Conservation (phyloP, 2,329 filamentous ascomycete genomes). For the Fusarium liriodendri region DNA sequence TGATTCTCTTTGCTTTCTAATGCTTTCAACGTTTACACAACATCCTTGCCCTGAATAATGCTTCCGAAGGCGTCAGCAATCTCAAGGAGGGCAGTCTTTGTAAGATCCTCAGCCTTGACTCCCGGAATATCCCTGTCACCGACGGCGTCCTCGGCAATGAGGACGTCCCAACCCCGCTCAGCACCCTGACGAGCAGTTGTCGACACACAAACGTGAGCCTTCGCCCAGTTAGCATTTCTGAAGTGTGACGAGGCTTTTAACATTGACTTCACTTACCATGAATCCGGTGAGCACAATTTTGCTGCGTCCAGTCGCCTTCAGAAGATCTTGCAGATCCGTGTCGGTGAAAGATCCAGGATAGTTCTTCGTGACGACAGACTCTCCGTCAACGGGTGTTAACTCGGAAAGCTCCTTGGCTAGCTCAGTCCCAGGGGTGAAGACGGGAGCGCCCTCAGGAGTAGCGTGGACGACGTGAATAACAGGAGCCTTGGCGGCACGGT, state of each 20-base stretch:
- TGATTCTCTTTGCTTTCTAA: neutral
- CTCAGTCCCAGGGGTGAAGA: slow-evolving; percentile 72
- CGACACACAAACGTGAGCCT: slow-evolving; percentile 73
- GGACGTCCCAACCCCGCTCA: slow-evolving; percentile 71
- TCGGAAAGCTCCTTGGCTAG: slow-evolving; percentile 71
- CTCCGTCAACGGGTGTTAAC: slow-evolving; percentile 62
- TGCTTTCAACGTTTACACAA: slow-evolving; percentile 23
- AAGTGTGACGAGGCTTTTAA: too few relatives aligned
- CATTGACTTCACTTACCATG: slow-evolving; percentile 54
- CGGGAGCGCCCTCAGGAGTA: slow-evolving; percentile 68
- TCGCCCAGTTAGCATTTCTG: neutral
- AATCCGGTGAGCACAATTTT: slow-evolving; percentile 72
- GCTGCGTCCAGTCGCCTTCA: slow-evolving; percentile 60
- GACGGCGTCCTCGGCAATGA: slow-evolving; percentile 70
- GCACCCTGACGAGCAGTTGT: slow-evolving; percentile 70
- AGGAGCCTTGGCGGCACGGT: slow-evolving; percentile 61
- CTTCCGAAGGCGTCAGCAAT: slow-evolving; percentile 73
- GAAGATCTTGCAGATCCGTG: slow-evolving; percentile 64
- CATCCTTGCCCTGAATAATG: slow-evolving; percentile 55
- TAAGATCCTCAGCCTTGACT: slow-evolving; percentile 64
- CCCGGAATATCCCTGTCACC: slow-evolving; percentile 76
- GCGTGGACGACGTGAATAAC: slow-evolving; percentile 72
- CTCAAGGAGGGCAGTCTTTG: slow-evolving; percentile 64
- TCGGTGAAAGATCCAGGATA: slow-evolving; percentile 69
- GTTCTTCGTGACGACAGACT: slow-evolving; percentile 69